Evolutionary conservation across 441 rosid genomes (phyloP), one percentile per base, ranked within the genome.

Genomic region (Gossypium davidsonii): DNA sequence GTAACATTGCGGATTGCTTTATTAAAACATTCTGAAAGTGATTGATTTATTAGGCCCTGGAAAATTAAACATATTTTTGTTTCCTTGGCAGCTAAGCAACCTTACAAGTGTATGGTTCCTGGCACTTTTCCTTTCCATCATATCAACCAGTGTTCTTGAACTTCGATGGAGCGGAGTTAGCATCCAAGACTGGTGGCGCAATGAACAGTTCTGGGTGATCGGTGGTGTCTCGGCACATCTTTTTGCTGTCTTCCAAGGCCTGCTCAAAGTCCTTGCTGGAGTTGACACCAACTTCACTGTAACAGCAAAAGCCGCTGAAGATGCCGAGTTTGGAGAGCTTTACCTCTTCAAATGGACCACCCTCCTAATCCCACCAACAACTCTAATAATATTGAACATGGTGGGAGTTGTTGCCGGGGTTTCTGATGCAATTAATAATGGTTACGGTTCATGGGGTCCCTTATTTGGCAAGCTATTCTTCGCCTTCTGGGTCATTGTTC

Each of bases 151-250:
- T 11, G 77, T 94, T 37, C 82, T 94, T 3, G 98, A 94, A 74
- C 93, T 94, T 31, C 81, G 97, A 11, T 94, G 97, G 98, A 92
- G 98, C 48, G 88, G 90, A 3, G 97, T 94, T 1, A 90, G 93
- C 82, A 89, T 91, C 21, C 87, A 86, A n/a, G 97, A 94, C 7
- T 89, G 89, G 82, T 91, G 97, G 98, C 87, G 98, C 26, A 94
- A 94, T 56, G 98, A 94, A 81, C 98, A 94, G 72, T 94, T 94
- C 75, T 94, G 97, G 98, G 98, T 93, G 2, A 93, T 91, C 3
- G 97, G 97, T 4, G 98, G 98, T 1, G 97, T 93, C 34, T 93
- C 97, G 0, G 94, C 98, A 3, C 98, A 94, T 69, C 92, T 94
- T 20, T 94, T 91, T 64, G 96, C 98, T 0, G 94, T 91, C 14